Evolutionary conservation across 495 filamentous ascomycete species (phyloP), one percentile per base, ranked within the genome.

Genomic region (Tuber aestivum): DNA sequence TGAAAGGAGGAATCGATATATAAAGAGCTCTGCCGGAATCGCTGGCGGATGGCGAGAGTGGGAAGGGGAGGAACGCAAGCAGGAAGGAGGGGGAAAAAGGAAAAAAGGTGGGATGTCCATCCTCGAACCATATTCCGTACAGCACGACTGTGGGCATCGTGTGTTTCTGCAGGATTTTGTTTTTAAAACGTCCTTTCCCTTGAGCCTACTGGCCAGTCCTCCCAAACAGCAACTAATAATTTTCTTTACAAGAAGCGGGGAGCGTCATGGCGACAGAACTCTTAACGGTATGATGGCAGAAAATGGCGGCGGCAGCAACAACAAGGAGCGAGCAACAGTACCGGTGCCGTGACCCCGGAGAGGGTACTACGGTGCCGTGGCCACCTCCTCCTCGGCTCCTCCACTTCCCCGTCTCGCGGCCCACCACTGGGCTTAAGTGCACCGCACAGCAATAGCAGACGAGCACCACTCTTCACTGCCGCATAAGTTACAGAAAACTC

Each of bases 1-100:
- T 65, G 27, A 65, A 65, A 65, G 56, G 56, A 65, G 56, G 27
- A 65, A 65, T 65, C 56, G 56, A 65, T 65, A 65, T 65, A 65
- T 65, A 65, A 65, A 65, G 56, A 65, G 27, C 56, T 4, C 27
- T 65, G 56, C 56, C 56, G 56, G 27, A 65, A 65, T 65, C 27
- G 56, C 56, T 65, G 56, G 56, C 56, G 56, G 56, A 65, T 32
- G 56, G 56, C 27, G 56, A 65, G 56, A 61, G n/a, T 18, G 56
- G 56, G 56, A 65, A 65, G 27, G 56, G 56, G 27, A 35, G 10
- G 27, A 32, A 65, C 27, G n/a, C 10, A 65, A 65, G 56, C 56
- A 65, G 56, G 14, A 65, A 65, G 50, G 50, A 14, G 56, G 27
- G 27, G n/a, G 16, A 65, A 65, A 65, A 35, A 35, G 27, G 27